A percentile compares a stretch with the other conserved stretches of the same genome.
phyloP scores from a whole-genome alignment of 768 basidiomycete genomes.

The Dictyophora rubrovolvata region DNA sequence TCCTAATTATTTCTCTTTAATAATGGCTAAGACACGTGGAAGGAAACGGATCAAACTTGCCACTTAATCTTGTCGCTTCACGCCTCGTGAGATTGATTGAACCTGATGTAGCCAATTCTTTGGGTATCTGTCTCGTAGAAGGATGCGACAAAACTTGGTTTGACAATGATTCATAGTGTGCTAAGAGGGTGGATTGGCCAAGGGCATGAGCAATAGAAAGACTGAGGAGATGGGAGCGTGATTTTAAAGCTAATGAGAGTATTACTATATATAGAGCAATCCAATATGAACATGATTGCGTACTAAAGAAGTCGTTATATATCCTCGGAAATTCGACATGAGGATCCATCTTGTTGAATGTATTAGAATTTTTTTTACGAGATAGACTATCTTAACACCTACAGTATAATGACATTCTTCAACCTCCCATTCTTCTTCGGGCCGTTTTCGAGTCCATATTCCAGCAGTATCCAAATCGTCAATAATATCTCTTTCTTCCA shows the following conservation, averaged over 20 bases:
- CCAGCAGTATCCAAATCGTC: conserved; percentile 75
- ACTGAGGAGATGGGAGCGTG: conserved; percentile 80
- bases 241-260: conserved; percentile 57
- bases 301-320: conserved; percentile 95
- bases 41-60: background rate
- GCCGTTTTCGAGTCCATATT: conserved; percentile 48
- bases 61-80: conserved; percentile 81
- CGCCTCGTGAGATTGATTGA: conserved; percentile 62
- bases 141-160: conserved; percentile 71
- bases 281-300: conserved; percentile 19
- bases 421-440: conserved; percentile 75
- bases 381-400: conserved; percentile 19
- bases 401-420: conserved; percentile 90
- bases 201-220: conserved; percentile 91
- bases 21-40: background rate
- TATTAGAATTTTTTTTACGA: background rate
- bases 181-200: conserved; percentile 88
- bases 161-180: conserved; percentile 74
- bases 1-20: background rate
- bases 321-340: conserved; percentile 80
- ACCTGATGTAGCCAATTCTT: conserved; percentile 71
- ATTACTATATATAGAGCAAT: background rate
- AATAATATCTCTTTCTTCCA: conserved; percentile 70
- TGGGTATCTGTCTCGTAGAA: conserved; percentile 69
- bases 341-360: conserved; percentile 59